phyloP scores from a whole-genome alignment of 2,329 filamentous ascomycete genomes.

The Seiridium cupressi region DNA sequence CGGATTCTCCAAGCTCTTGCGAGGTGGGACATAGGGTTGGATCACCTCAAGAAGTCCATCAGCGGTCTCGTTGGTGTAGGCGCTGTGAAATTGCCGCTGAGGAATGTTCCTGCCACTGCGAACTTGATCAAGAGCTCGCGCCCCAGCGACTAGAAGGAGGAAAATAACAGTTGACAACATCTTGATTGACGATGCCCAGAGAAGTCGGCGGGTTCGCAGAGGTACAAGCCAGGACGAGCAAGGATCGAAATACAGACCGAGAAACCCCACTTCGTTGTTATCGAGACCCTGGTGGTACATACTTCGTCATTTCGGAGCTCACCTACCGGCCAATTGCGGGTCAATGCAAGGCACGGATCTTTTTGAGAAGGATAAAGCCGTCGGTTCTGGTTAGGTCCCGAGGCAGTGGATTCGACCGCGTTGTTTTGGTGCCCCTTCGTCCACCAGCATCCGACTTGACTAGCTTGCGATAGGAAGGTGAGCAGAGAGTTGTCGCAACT shows the following conservation, averaged over 20 bases:
- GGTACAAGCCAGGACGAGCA: neutral
- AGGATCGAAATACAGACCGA: neutral
- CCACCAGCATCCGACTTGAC: neutral
- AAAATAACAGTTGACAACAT: neutral
- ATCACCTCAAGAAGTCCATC: constrained; percentile 20
- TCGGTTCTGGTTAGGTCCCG: neutral
- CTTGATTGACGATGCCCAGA: neutral
- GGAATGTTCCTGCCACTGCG: neutral
- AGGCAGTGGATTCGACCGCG: neutral
- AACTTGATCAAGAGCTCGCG: neutral
- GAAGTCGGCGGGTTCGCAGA: neutral
- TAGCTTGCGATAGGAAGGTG: neutral
- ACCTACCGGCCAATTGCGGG: neutral
- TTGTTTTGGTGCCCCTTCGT: neutral
- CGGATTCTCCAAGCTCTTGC: constrained; percentile 14
- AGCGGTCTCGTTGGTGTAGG: neutral
- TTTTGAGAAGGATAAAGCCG: neutral
- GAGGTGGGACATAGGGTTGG: constrained; percentile 23
- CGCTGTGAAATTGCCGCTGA: neutral
- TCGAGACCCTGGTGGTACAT: neutral
- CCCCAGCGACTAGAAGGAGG: neutral
- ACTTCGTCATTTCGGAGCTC: neutral
- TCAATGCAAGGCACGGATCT: neutral
- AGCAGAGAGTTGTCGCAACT: neutral
- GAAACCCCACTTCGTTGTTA: neutral